Percentiles rank a stretch among this genome's conserved stretches.
These are phyloP conservation scores for Trichophyton simii DNA, from an alignment of 2,329 filamentous ascomycete genomes.

Conservation along the genomic window DNA sequence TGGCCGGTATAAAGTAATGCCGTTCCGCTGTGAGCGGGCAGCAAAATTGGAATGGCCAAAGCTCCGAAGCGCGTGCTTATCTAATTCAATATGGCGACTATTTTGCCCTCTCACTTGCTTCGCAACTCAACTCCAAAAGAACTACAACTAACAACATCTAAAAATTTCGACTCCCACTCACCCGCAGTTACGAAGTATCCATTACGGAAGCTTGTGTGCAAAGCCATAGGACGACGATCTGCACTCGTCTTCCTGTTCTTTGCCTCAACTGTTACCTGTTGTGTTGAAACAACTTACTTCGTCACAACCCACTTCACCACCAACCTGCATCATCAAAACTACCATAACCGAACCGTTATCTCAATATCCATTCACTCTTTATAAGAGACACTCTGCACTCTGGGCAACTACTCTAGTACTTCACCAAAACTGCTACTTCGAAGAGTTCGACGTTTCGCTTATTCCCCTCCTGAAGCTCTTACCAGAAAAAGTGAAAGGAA, in stretches of 20 bases:
- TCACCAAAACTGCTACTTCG: background rate
- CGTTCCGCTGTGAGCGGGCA: conserved; percentile 6
- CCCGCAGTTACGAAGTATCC: background rate
- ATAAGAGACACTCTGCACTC: background rate
- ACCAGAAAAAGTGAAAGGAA: background rate
- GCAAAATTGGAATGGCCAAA: background rate
- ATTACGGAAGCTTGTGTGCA: conserved; percentile 10
- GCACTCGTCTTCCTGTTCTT: conserved; percentile 27
- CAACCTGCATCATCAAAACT: conserved; percentile 2
- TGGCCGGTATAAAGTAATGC: conserved; percentile 4
- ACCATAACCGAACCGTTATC: background rate
- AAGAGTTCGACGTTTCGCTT: background rate
- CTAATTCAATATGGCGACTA: conserved; percentile 2
- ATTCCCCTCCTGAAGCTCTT: background rate
- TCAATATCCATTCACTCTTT: background rate
- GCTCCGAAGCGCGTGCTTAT: background rate
- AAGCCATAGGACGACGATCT: conserved; percentile 27
- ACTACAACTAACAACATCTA: conserved; percentile 5
- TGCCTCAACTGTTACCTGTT: conserved; percentile 8
- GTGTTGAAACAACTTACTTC: background rate
- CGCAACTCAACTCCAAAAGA: conserved; percentile 1
- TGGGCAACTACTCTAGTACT: background rate
- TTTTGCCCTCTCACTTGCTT: background rate
- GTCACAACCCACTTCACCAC: conserved; percentile 7
- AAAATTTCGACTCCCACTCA: conserved; percentile 4